A percentile compares a stretch with the other conserved stretches of the same genome.
Conservation (phyloP, 805 yeast genomes). For the Monosporozyma siamensis region DNA sequence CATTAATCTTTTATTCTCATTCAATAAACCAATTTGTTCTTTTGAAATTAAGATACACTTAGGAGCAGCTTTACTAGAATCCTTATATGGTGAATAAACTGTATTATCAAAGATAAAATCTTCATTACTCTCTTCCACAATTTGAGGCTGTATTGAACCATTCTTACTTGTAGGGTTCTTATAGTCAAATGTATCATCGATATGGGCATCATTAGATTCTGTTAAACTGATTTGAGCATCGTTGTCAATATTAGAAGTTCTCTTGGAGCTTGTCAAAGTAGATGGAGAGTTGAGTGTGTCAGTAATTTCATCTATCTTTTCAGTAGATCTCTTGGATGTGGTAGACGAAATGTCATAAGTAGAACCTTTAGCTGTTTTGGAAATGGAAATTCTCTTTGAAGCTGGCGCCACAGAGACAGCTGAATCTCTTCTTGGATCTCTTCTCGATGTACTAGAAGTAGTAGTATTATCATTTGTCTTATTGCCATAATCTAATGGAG, state of each 20-base stretch:
- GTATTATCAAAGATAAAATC: conserved; percentile 19
- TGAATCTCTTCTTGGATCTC: background rate
- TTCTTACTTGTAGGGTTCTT: background rate
- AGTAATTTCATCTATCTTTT: background rate
- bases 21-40: conserved; percentile 54
- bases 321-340: background rate
- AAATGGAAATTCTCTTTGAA: conserved; percentile 2
- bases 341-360: background rate
- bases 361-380: background rate
- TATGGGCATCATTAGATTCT: conserved; percentile 5
- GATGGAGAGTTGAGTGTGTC: background rate
- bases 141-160: background rate
- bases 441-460: background rate
- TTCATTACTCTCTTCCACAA: conserved; percentile 4
- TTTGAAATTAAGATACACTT: conserved; percentile 36
- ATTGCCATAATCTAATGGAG: background rate
- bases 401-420: conserved; percentile 2
- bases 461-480: background rate
- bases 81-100: conserved; percentile 6
- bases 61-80: conserved; percentile 3
- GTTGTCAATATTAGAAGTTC: background rate
- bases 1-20: conserved; percentile 48
- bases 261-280: background rate
- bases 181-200: conserved; percentile 7
- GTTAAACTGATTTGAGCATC: conserved; percentile 2